Evolutionary conservation across 495 filamentous ascomycete species (phyloP).

Genomic region (Aspergillus kassunensis): DNA sequence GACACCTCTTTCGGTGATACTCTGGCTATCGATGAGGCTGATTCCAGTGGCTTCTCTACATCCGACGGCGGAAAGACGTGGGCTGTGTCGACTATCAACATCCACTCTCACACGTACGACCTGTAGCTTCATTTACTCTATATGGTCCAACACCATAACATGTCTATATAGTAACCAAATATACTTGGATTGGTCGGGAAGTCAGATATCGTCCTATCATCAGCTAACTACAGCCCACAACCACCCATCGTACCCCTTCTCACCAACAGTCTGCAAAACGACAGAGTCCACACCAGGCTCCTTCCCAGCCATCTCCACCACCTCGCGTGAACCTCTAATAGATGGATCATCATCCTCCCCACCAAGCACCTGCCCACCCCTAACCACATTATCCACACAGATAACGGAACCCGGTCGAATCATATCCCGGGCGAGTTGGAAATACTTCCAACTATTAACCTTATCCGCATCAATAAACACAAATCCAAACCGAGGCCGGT

Average conservation of each 20-base stretch:
- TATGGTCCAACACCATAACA: too few relatives aligned
- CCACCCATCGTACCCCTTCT: conserved; percentile 52
- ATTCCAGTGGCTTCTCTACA: conserved; percentile 25
- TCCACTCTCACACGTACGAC: conserved; percentile 29
- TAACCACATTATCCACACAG: too few relatives aligned
- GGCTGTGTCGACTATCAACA: conserved; percentile 28
- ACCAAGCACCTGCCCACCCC: too few relatives aligned
- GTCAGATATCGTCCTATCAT: too few relatives aligned
- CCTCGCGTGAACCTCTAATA: too few relatives aligned
- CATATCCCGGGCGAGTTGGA: too few relatives aligned
- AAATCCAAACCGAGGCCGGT: too few relatives aligned
- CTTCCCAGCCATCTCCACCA: conserved; percentile 43
- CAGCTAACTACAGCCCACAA: conserved; percentile 27
- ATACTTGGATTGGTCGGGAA: too few relatives aligned
- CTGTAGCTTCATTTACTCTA: neutral
- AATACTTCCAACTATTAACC: too few relatives aligned
- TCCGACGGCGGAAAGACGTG: conserved; percentile 23
- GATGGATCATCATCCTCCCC: conserved; percentile 23
- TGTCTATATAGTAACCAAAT: too few relatives aligned
- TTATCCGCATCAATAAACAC: too few relatives aligned
- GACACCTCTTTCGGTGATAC: conserved; percentile 28
- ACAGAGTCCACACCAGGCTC: conserved; percentile 42
- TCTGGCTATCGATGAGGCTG: conserved; percentile 24
- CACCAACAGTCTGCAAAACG: conserved; percentile 47
- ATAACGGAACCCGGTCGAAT: too few relatives aligned